Evolutionary conservation across 2,329 filamentous ascomycete genomes (phyloP), one percentile per base, ranked within the genome.

Genomic region (Hymenoscyphus fraxineus): DNA sequence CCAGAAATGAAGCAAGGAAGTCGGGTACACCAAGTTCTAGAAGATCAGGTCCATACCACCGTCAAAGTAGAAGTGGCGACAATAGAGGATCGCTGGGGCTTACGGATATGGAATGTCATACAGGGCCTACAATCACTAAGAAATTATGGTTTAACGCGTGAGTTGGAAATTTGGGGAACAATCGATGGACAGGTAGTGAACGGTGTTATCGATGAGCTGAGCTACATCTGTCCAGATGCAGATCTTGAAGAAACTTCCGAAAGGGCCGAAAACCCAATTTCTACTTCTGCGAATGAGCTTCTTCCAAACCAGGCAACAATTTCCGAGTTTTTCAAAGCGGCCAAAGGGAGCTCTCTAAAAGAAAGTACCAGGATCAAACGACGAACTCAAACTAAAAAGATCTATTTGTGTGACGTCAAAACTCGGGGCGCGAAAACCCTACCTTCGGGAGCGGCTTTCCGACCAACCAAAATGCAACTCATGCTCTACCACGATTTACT

Each of bases 391-490:
- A 65, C 66, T 0, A 69, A 73, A 51, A 76, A 79, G 62, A 77
- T 89, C n/a, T 97, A 96, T 75, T 80, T 99, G 59, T 88, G 88
- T 0, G 95, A 99, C 71, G 86, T 97, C 68, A 99, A 99, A 77
- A 98, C 94, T 0, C 85, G 93, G 19, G 83, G 82, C 0, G 85
- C 83, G 3, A 80, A 78, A n/a, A 83, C 82, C 2, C 74, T 91
- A 2, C 93, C 1, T 81, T 84, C 1, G 85, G 86, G 27, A 80
- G 71, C 85, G 0, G 85, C 88, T 0, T 82, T 92, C 56, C 85
- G 90, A 12, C 91, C 92, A 0, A 91, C 93, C 0, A 86, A 89
- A 70, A 88, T 97, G 66, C 95, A 99, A 74, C 81, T 98, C 0
- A 93, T 96, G 77, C 80, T 98, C 0, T 99, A 98, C 74, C 93